phyloP scores from a whole-genome alignment of 495 filamentous ascomycete species.

The Annulohypoxylon stygium region DNA sequence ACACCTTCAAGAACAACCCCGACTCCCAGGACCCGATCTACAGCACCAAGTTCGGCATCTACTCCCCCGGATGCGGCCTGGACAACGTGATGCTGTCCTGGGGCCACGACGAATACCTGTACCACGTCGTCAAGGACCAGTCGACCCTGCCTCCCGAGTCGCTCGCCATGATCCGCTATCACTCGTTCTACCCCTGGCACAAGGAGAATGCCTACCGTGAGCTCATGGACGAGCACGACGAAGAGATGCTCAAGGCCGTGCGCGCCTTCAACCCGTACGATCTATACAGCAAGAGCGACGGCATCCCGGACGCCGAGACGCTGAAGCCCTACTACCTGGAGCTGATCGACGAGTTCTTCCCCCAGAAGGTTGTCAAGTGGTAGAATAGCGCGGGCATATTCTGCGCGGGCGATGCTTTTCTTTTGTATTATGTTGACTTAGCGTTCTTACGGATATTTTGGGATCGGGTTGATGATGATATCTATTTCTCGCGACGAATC shows the following conservation, averaged over 20 bases:
- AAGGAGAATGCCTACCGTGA: slow-evolving; percentile 78
- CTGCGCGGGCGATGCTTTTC: background rate
- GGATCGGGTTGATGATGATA: background rate
- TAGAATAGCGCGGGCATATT: slow-evolving; percentile 52
- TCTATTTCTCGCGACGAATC: background rate
- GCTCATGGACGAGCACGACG: slow-evolving; percentile 85
- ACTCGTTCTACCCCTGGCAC: slow-evolving; percentile 94
- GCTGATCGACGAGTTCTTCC: slow-evolving; percentile 88
- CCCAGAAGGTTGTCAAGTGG: slow-evolving; percentile 81
- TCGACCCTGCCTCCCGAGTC: slow-evolving; percentile 81
- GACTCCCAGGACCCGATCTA: slow-evolving; percentile 76
- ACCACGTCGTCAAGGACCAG: slow-evolving; percentile 84
- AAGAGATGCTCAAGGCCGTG: slow-evolving; percentile 81
- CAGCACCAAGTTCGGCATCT: slow-evolving; percentile 80
- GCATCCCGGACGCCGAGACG: slow-evolving; percentile 77
- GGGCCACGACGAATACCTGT: slow-evolving; percentile 94
- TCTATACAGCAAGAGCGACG: slow-evolving; percentile 92
- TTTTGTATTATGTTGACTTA: background rate
- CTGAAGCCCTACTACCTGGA: slow-evolving; percentile 87
- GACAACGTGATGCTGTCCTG: slow-evolving; percentile 90
- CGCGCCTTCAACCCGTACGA: slow-evolving; percentile 92
- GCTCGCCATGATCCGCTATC: slow-evolving; percentile 90
- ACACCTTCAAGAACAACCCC: slow-evolving; percentile 79
- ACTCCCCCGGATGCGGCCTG: slow-evolving; percentile 78
- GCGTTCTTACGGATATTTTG: background rate